Conservation (phyloP, 2,329 filamentous ascomycete genomes). For the Macrophomina phaseolina region DNA sequence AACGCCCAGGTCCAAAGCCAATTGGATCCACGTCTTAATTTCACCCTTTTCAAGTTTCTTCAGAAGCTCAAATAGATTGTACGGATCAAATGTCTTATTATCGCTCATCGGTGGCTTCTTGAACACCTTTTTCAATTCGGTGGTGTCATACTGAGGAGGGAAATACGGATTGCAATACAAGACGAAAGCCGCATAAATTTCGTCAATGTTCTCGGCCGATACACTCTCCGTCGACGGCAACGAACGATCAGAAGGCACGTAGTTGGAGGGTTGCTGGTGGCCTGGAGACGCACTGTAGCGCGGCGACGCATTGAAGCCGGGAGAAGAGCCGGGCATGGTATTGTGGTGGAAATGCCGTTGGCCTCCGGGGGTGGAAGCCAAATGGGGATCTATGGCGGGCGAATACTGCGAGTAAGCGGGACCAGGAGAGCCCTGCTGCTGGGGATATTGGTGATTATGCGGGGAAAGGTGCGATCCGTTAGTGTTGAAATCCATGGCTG, state of each 20-base stretch:
- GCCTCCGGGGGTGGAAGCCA: conserved; percentile 4
- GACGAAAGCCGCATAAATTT: conserved; percentile 84
- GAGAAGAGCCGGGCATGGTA: conserved; percentile 32
- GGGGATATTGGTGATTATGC: conserved; percentile 41
- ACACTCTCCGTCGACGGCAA: conserved; percentile 70
- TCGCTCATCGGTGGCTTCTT: conserved; percentile 82
- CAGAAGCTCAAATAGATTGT: conserved; percentile 77
- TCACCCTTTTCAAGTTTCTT: conserved; percentile 78
- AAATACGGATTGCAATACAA: conserved; percentile 90
- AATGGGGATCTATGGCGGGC: conserved; percentile 10
- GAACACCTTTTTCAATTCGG: conserved; percentile 76
- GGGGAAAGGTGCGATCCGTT: conserved; percentile 35
- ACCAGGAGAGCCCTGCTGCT: conserved; percentile 37
- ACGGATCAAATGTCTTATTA: conserved; percentile 83
- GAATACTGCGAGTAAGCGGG: conserved; percentile 34
- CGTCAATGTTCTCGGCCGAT: conserved; percentile 73
- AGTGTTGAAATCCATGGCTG: conserved; percentile 24
- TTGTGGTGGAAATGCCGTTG: conserved; percentile 43
- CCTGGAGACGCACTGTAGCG: conserved; percentile 46
- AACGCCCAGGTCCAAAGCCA: conserved; percentile 86
- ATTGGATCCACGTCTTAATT: conserved; percentile 90
- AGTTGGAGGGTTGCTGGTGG: conserved; percentile 40
- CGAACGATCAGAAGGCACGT: conserved; percentile 54
- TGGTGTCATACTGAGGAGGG: conserved; percentile 70
- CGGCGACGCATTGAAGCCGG: conserved; percentile 38